Percentiles rank a stretch among this genome's conserved stretches.
Evolutionary conservation across 768 basidiomycete genomes (phyloP).

Genomic region (Dacryopinax primogenitus): DNA sequence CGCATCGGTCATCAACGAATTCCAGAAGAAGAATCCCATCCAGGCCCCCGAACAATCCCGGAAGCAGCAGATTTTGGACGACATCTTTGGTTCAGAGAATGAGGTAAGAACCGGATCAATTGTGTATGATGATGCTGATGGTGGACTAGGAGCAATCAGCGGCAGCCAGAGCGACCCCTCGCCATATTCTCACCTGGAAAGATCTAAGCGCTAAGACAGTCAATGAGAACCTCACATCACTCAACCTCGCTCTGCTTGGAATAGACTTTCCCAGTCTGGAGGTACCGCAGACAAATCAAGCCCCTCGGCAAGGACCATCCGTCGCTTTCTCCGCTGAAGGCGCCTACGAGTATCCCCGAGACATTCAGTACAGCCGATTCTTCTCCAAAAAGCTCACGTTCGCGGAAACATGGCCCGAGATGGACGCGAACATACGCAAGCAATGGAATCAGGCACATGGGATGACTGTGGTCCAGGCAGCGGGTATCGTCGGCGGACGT

Average conservation of each 20-base stretch:
- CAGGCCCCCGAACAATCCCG: background rate
- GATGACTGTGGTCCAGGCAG: background rate
- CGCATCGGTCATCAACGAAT: background rate
- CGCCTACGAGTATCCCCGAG: background rate
- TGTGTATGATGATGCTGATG: too few species aligned
- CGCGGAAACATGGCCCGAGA: background rate
- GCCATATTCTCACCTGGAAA: background rate
- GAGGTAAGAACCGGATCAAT: background rate
- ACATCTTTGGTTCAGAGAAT: background rate
- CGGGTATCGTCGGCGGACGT: background rate
- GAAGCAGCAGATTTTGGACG: background rate
- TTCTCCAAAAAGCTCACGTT: background rate
- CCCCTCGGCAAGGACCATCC: background rate
- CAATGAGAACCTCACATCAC: background rate
- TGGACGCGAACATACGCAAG: background rate
- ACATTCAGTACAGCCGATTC: background rate
- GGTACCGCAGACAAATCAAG: background rate
- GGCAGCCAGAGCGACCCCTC: background rate
- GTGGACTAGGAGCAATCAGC: background rate
- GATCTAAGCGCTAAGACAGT: background rate
- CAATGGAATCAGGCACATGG: conserved; percentile 1
- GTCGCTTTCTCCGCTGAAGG: background rate
- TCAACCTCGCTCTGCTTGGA: background rate
- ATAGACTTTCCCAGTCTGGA: background rate
- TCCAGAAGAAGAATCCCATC: background rate